Evolutionary conservation across 345 rosid species (phyloP).

Genomic region (Turnera subulata): DNA sequence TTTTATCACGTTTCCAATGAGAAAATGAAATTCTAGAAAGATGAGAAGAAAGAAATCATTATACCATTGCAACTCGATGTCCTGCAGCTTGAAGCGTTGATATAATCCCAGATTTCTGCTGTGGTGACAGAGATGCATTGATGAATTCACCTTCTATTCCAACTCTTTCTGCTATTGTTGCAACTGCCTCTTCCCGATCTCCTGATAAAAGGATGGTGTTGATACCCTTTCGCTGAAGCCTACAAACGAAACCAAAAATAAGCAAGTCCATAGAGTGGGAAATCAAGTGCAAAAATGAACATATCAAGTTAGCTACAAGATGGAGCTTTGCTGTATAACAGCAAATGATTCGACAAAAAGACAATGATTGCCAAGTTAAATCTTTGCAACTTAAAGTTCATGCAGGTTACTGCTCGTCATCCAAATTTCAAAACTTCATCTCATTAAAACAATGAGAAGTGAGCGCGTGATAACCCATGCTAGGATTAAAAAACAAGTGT

Average conservation of each 20-base stretch:
- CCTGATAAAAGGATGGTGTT: conserved; percentile 82
- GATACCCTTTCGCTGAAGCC: conserved; percentile 82
- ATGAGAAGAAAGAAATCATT: conserved; percentile 1
- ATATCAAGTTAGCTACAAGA: not conserved
- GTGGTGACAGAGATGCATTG: conserved; percentile 71
- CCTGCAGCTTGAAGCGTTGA: conserved; percentile 77
- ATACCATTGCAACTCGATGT: conserved; percentile 84
- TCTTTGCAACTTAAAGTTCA: not conserved
- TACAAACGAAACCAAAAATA: conserved; percentile 25
- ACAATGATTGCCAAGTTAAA: not conserved
- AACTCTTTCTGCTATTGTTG: conserved; percentile 64
- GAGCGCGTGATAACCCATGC: not conserved
- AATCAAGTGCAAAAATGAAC: conserved; percentile 2
- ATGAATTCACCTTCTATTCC: conserved; percentile 59
- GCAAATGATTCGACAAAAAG: not conserved
- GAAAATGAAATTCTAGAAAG: conserved; percentile 7
- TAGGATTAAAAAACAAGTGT: too few relatives aligned
- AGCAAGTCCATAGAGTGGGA: conserved; percentile 5
- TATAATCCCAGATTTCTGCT: conserved; percentile 64
- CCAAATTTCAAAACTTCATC: not conserved
- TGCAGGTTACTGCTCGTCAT: not conserved
- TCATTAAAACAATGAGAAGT: not conserved
- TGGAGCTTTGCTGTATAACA: too few relatives aligned
- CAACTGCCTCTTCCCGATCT: conserved; percentile 97
- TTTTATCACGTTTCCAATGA: not conserved